Evolutionary conservation across 352 stramenopile species (phyloP), one percentile per base, ranked within the genome.

Genomic region (Phytophthora nicotianae): DNA sequence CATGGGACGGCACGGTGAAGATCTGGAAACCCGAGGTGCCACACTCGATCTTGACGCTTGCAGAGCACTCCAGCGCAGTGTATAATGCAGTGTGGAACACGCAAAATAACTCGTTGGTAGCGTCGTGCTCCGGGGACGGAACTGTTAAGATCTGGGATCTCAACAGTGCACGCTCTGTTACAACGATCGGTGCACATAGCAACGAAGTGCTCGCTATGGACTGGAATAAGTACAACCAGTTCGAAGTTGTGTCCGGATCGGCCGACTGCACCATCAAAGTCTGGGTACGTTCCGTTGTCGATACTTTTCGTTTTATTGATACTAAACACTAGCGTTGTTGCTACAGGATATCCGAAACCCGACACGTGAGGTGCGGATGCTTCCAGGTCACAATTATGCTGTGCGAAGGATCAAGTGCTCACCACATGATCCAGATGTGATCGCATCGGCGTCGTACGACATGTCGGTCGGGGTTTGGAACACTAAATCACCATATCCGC

Each of bases 201-300:
- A 89, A 89, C 37, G 91, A 97, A 50, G 87, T 97, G 40, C 80
- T 97, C 0, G 72, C 84, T 20, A 74, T 95, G 40, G 91, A 97
- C 70, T 97, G 91, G 91, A 96, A 96, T 79, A 97, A 97, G 74
- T 97, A 97, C 76, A 95, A 96, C 47, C 79, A 91, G 48, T 92
- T 90, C 41, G 70, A 96, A 66, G 63, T 97, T 53, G 86, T 93
- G 23, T 93, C 89, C 0, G 91, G 89, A 23, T 96, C 88, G 6
- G 83, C 86, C 1, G 90, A 96, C 46, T 86, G 83, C 57, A 79
- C 55, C 35, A 89, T 97, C 58, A 93, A 92, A 77, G 61, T 96
- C 19, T 97, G 89, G 84, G 85, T 93, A 77, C 41, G 74, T 58
- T 41, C 21, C 11, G 43, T 23, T 41, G 11, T 14, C 6, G 53